Evolutionary conservation across 2,329 filamentous ascomycete genomes (phyloP).

Genomic region (Penicillium sumatraense): DNA sequence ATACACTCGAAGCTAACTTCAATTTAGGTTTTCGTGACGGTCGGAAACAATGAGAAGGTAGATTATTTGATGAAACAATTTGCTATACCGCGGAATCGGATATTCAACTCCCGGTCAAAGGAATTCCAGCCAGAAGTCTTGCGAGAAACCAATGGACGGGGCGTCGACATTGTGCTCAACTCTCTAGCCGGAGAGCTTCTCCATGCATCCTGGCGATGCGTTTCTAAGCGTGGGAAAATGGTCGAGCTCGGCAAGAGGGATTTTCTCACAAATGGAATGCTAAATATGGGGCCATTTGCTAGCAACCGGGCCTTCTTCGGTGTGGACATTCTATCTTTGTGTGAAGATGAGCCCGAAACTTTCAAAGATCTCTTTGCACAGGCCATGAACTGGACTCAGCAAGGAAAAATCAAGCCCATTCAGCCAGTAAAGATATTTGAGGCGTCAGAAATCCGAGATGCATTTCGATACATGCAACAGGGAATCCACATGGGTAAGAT

Average conservation of each 20-base stretch:
- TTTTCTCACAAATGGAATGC: conserved; percentile 17
- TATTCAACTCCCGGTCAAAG: background rate
- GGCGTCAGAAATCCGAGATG: conserved; percentile 5
- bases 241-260: conserved; percentile 31
- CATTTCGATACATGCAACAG: conserved; percentile 23
- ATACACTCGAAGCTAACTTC: background rate
- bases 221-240: conserved; percentile 30
- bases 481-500: conserved; percentile 24
- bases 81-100: background rate
- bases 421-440: conserved; percentile 10
- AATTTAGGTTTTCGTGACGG: conserved; percentile 19
- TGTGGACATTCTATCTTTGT: conserved; percentile 10
- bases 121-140: background rate
- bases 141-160: conserved; percentile 9
- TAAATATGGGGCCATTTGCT: conserved; percentile 17
- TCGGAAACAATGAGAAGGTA: conserved; percentile 20
- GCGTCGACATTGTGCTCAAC: conserved; percentile 32
- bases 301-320: conserved; percentile 18
- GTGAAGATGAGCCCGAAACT: background rate
- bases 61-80: conserved; percentile 20
- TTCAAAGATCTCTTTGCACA: background rate
- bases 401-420: background rate
- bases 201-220: conserved; percentile 31
- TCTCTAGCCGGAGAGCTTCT: conserved; percentile 25
- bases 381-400: background rate